Percentiles rank a stretch among this genome's conserved stretches.
These are phyloP conservation scores for Perkinsus olseni DNA, from an alignment of 169 alveolate genomes.

Conservation along the genomic window DNA sequence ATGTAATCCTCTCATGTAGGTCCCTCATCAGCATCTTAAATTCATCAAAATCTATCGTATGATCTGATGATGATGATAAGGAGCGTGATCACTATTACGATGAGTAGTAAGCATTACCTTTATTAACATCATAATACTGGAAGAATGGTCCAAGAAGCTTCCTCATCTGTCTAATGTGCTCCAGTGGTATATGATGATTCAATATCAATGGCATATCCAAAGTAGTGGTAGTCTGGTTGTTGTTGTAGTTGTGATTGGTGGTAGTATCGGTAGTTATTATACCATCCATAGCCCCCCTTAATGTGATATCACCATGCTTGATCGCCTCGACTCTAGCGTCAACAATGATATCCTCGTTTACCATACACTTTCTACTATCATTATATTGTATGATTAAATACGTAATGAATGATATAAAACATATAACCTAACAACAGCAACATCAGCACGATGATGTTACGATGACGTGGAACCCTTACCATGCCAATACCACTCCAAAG, in stretches of 20 bases:
- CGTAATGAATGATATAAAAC: neutral
- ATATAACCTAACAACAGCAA: neutral
- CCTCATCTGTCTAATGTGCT: neutral
- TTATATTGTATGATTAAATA: neutral
- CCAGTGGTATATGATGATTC: no score
- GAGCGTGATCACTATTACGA: no score
- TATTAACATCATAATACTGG: neutral
- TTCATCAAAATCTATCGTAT: neutral
- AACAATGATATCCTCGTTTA: neutral
- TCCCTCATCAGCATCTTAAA: neutral
- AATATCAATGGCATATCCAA: neutral
- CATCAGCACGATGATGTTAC: no score
- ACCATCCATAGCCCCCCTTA: conserved; percentile 10
- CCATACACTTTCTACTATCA: neutral
- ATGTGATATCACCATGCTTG: neutral
- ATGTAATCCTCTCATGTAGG: neutral
- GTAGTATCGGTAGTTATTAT: neutral
- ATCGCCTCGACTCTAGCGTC: neutral
- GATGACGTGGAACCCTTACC: neutral
- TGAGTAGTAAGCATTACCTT: neutral
- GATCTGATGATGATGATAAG: neutral
- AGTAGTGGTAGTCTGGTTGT: no score
- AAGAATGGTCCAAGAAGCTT: neutral
- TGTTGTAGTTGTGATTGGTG: neutral
- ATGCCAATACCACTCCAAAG: neutral